Conservation (phyloP, 2,329 filamentous ascomycete species). For the Curvularia hawaiiensis region DNA sequence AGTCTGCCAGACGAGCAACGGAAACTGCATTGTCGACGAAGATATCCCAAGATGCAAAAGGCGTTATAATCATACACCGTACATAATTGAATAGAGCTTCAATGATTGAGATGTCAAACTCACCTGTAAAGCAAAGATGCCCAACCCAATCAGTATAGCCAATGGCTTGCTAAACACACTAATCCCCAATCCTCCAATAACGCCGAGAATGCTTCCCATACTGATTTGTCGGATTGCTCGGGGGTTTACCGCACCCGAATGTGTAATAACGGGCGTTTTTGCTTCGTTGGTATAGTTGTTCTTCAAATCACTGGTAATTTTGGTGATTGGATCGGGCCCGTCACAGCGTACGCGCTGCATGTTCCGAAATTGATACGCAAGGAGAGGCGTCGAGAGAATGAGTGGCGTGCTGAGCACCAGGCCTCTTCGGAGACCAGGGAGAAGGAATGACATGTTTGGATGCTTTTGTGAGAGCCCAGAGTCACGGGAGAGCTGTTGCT, state of each 20-base stretch:
- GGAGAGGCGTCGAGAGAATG: conserved; percentile 40
- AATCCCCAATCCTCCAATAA: conserved; percentile 63
- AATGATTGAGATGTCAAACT: conserved; percentile 22
- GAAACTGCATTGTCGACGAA: conserved; percentile 7
- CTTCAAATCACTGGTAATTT: conserved; percentile 46
- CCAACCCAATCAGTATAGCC: conserved; percentile 68
- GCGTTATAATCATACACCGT: background rate
- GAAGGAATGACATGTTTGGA: conserved; percentile 46
- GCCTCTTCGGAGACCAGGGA: conserved; percentile 48
- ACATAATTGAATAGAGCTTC: conserved; percentile 2
- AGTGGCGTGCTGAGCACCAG: conserved; percentile 45
- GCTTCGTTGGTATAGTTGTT: conserved; percentile 48
- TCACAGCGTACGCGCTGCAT: conserved; percentile 46
- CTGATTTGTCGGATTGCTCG: conserved; percentile 52
- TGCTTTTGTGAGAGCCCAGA: background rate
- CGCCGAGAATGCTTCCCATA: conserved; percentile 53
- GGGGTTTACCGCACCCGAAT: conserved; percentile 49
- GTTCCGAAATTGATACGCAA: conserved; percentile 34
- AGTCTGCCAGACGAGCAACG: conserved; percentile 13
- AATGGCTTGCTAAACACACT: conserved; percentile 74
- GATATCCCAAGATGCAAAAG: conserved; percentile 13
- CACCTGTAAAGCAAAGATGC: conserved; percentile 69
- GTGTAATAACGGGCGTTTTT: conserved; percentile 45
- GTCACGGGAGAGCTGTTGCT: conserved; percentile 16
- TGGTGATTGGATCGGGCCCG: conserved; percentile 38